A percentile compares a stretch with the other conserved stretches of the same genome.
Conservation (phyloP, 805 yeast species). For the Ogataea corticis region DNA sequence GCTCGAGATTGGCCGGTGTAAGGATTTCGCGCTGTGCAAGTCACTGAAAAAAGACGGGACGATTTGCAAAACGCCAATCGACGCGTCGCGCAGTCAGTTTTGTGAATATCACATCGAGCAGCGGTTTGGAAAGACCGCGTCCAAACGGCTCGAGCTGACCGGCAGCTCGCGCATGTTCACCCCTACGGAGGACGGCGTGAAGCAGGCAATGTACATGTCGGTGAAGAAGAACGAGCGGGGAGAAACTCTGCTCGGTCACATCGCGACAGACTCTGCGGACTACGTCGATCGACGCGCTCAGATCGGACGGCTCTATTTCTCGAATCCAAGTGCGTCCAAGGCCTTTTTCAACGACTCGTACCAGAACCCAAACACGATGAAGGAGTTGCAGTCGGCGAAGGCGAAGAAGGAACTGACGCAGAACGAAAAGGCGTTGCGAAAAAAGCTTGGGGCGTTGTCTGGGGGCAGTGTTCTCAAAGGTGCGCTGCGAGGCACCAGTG, state of each 20-base stretch:
- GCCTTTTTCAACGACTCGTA: constrained; percentile 54
- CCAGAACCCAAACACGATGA: constrained; percentile 47
- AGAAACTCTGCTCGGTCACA: constrained; percentile 29
- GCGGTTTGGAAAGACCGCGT: constrained; percentile 49
- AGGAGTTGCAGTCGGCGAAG: constrained; percentile 39
- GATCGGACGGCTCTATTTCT: constrained; percentile 36
- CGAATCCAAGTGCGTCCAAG: constrained; percentile 41
- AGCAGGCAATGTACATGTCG: constrained; percentile 43
- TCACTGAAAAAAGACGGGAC: constrained; percentile 46
- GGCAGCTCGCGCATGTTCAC: constrained; percentile 58
- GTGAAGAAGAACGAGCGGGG: constrained; percentile 23
- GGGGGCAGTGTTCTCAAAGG: constrained; percentile 26
- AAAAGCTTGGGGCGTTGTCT: constrained; percentile 31
- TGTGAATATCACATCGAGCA: constrained; percentile 76
- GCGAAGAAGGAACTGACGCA: constrained; percentile 41
- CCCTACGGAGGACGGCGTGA: constrained; percentile 47
- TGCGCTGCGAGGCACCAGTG: constrained; percentile 20
- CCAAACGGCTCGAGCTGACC: constrained; percentile 77
- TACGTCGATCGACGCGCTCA: constrained; percentile 23
- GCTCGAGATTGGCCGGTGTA: constrained; percentile 71
- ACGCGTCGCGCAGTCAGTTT: constrained; percentile 49
- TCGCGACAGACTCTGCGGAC: constrained; percentile 27
- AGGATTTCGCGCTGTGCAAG: constrained; percentile 68
- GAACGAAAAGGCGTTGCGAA: constrained; percentile 33
- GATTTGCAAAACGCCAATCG: constrained; percentile 61